Base-by-base conservation (phyloP, 345 rosid species). In the Boechera stricta region DNA sequence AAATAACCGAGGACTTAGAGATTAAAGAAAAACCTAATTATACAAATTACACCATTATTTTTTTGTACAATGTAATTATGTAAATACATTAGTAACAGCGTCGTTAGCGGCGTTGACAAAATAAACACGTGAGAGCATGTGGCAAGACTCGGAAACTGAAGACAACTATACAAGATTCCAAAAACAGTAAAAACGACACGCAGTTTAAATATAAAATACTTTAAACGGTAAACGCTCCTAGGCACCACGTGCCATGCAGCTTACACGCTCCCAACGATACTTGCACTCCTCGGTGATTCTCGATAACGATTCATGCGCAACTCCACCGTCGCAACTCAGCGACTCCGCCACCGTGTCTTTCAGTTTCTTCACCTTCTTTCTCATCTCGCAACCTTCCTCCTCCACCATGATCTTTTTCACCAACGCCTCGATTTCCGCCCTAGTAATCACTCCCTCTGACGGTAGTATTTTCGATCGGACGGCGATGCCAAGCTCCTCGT, bases 401-500 rank as follows among this genome's bases (percentile, higher is more conserved):
- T 87, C 90, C 44, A 79, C 85, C 83, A 69, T 85, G 70, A 87
- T 80, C 48, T 26, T 81, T 60, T 41, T 77, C 69, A 86, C 32
- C 12, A 88, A 84, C 11, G 81, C 84, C 52, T 84, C 82, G 16
- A 88, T 13, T 33, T 88, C 89, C 16, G 29, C 47, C 68, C 64
- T 12, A 18, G 9, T 7, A 32, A 64, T 70, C 64, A 26, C 75
- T 64, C 45, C 75, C 39, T 69, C 75, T 10, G 65, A 61, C 18
- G 64, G 58, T 3, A 62, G 9, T 28, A n/a, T 63, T 7, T 45
- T 15, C 5, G 75, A 53, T 12, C 75, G 56, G 41, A 77, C 6
- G n/a, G 80, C 79, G 72, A 72, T 81, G 77, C 7, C 87, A 77
- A 67, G 94, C 71, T 92, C 94, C 12, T 93, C 98, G 0, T 53